Evolutionary conservation across 1,284 basidiomycete genomes (phyloP), one percentile per base, ranked within the genome.

Genomic region (Malassezia pachydermatis): DNA sequence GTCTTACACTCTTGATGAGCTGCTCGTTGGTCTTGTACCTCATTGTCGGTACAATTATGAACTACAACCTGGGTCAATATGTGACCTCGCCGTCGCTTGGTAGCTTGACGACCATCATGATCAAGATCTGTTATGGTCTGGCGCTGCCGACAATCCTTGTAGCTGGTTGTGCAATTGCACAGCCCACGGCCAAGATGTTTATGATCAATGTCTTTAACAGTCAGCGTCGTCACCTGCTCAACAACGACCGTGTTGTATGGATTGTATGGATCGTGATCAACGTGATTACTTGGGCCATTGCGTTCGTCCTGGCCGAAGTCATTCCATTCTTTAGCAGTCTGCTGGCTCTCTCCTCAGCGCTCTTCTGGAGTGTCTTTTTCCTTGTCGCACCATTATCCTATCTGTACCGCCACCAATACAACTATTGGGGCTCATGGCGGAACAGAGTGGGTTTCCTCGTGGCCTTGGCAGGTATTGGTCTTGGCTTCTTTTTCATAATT

Each of bases 401-500:
- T 58, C 36, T 62, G 13, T 62, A 58, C 52, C 55, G 60, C 24
- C 62, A 65, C 45, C 63, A 65, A 34, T 53, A 56, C 19, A 40
- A 56, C 37, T 62, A 54, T 48, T 20, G 40, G 24, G 27, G 45
- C 29, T 46, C 47, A 25, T 45, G 52, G 58, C 48, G 49, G 10
- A 62, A 64, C 44, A 38, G 49, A 10, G 24, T 51, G 8, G 55
- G 54, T 9, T 28, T 56, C 19, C 3, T 54, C 17, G 22, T 65
- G 32, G 65, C 69, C 24, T 29, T 65, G 28, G 52, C 61, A 39
- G 48, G 73, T 40, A 57, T 73, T 37, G 54, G 67, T 14, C 41
- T 64, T 33, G 72, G 69, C 17, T 35, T 58, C 4, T 70, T 73
- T 50, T 59, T 73, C 51, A 60, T 66, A 25, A 58, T 73, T n/a